Conservation (phyloP, 441 rosid species). For the Aleurites moluccanus region DNA sequence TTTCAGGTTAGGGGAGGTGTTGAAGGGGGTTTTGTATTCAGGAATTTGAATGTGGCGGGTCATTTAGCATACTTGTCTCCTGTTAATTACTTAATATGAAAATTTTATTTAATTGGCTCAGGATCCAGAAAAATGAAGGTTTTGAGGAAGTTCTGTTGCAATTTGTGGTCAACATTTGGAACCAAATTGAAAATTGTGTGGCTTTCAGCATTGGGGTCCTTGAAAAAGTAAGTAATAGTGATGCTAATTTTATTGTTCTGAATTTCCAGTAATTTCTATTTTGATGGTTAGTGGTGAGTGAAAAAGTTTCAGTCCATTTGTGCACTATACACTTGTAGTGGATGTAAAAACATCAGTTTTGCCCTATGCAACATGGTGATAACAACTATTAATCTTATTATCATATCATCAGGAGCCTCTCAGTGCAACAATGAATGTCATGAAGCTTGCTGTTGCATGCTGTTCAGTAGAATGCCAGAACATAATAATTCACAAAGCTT, state of each 20-base stretch:
- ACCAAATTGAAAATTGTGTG: slow-evolving; percentile 52
- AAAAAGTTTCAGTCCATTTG: background rate
- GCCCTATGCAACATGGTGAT: background rate
- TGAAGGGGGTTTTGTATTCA: background rate
- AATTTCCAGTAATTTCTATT: background rate
- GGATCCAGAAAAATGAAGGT: slow-evolving; percentile 65
- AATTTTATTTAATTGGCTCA: slow-evolving; percentile 35
- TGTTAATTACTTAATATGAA: slow-evolving; percentile 18
- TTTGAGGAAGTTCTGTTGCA: slow-evolving; percentile 50
- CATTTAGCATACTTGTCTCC: slow-evolving; percentile 18
- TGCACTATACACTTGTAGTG: background rate
- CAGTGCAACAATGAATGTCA: slow-evolving; percentile 59
- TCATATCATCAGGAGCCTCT: slow-evolving; percentile 54
- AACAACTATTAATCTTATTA: slow-evolving; percentile 8
- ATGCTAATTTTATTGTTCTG: background rate
- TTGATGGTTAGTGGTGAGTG: background rate
- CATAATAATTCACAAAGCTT: slow-evolving; percentile 60
- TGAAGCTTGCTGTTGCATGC: slow-evolving; percentile 66
- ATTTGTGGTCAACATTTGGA: slow-evolving; percentile 65
- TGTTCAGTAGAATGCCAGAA: slow-evolving; percentile 68
- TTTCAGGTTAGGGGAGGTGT: background rate
- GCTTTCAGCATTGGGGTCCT: slow-evolving; percentile 29
- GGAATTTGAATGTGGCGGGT: background rate
- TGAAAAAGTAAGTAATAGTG: slow-evolving; percentile 44
- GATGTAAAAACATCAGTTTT: background rate